phyloP scores from a whole-genome alignment of 495 filamentous ascomycete genomes.

The Penicillium tannophilum region DNA sequence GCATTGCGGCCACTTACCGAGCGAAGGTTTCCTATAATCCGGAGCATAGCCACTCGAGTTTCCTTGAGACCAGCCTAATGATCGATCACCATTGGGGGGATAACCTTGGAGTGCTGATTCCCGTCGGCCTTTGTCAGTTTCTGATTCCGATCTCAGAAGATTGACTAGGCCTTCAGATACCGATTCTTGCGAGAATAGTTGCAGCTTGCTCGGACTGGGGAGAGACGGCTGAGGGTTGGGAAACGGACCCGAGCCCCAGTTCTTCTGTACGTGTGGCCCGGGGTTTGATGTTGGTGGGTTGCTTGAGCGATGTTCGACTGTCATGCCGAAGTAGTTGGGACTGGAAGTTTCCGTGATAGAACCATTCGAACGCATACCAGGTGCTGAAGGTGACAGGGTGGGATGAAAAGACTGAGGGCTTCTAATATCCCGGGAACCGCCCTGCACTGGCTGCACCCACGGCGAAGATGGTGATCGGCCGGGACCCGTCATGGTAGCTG shows the following conservation, averaged over 20 bases:
- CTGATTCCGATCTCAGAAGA: slow-evolving; percentile 37
- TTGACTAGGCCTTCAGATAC: slow-evolving; percentile 75
- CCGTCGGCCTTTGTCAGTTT: slow-evolving; percentile 25
- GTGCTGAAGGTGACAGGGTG: slow-evolving; percentile 43
- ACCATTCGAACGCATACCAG: slow-evolving; percentile 42
- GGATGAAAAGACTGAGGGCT: slow-evolving; percentile 26
- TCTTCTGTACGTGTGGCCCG: slow-evolving; percentile 57
- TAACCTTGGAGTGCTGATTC: slow-evolving; percentile 26
- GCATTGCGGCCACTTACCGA: slow-evolving; percentile 11
- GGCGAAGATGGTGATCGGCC: slow-evolving; percentile 49
- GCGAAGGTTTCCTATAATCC: slow-evolving; percentile 6
- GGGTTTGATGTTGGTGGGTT: slow-evolving; percentile 63
- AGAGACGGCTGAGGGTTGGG: slow-evolving; percentile 56
- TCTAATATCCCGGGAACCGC: slow-evolving; percentile 27
- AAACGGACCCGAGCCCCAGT: slow-evolving; percentile 72
- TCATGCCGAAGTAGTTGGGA: slow-evolving; percentile 82
- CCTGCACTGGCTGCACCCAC: slow-evolving; percentile 40
- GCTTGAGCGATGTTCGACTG: slow-evolving; percentile 54
- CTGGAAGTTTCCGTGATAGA: slow-evolving; percentile 55
- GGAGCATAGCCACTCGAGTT: slow-evolving; percentile 3
- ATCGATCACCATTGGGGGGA: slow-evolving; percentile 19
- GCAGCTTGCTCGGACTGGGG: slow-evolving; percentile 65
- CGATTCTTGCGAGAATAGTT: slow-evolving; percentile 71
- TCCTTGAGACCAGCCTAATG: slow-evolving; percentile 5
- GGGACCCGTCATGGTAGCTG: slow-evolving; percentile 48